Conservation (phyloP, 106 monocot species). For the Dioscorea zingiberensis region DNA sequence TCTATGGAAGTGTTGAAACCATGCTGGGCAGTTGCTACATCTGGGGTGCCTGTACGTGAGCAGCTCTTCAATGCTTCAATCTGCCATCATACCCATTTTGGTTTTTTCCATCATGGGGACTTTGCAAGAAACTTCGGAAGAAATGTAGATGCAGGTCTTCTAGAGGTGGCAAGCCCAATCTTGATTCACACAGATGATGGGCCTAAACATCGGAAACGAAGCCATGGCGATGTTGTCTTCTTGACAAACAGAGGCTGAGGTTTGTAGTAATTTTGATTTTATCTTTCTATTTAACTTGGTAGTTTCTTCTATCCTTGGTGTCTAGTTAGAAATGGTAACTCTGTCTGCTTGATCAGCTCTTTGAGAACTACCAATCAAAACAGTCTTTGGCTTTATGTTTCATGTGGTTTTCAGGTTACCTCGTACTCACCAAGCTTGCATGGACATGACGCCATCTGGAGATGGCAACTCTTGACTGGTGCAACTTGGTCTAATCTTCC, state of each 20-base stretch:
- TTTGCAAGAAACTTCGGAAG: constrained; percentile 70
- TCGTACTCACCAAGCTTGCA: constrained; percentile 79
- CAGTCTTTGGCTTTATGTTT: background rate
- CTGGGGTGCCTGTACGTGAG: constrained; percentile 90
- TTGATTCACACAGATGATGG: constrained; percentile 71
- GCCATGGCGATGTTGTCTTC: constrained; percentile 87
- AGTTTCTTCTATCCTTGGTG: no score
- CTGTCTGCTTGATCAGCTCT: no score
- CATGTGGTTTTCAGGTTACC: constrained; percentile 51
- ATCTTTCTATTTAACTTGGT: background rate
- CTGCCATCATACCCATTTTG: constrained; percentile 85
- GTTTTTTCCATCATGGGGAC: constrained; percentile 84
- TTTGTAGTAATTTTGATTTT: constrained; percentile 13
- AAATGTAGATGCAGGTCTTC: constrained; percentile 25
- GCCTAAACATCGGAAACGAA: constrained; percentile 62
- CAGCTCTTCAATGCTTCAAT: constrained; percentile 95
- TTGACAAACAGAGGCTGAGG: constrained; percentile 88
- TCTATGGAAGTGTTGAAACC: constrained; percentile 92
- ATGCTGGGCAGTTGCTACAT: constrained; percentile 95
- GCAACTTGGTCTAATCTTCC: constrained; percentile 91
- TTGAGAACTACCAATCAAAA: no score
- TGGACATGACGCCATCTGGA: constrained; percentile 81
- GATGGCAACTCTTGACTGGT: constrained; percentile 83
- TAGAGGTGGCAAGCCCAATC: constrained; percentile 91
- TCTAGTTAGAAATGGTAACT: no score